A percentile compares a stretch with the other conserved stretches of the same genome.
Conservation (phyloP, 352 stramenopile species). For the Phytophthora sp. region DNA sequence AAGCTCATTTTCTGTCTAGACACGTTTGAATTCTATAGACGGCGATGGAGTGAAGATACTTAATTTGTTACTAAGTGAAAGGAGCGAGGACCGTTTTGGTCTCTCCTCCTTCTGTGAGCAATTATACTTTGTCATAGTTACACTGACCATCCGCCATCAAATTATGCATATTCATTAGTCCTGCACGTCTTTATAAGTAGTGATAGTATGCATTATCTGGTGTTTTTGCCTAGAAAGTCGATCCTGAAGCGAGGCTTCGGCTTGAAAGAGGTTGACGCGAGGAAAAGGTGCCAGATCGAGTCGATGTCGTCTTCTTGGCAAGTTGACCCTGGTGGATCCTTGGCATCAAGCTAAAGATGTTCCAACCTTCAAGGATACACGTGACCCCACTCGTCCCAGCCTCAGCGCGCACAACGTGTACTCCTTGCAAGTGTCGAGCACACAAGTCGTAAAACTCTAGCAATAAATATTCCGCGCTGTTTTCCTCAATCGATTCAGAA, state of each 20-base stretch:
- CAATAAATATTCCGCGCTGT: conserved; percentile 52
- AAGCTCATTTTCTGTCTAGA: not conserved
- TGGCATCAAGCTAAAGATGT: conserved; percentile 67
- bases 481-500: conserved; percentile 30
- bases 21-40: not conserved
- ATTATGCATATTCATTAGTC: conserved; percentile 13
- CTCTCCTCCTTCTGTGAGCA: conserved; percentile 58
- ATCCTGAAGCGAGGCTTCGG: conserved; percentile 15
- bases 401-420: conserved; percentile 61
- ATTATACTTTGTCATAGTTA: conserved; percentile 77
- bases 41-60: conserved; percentile 66
- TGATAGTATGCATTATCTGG: not conserved
- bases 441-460: conserved; percentile 68
- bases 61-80: conserved; percentile 52
- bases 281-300: conserved; percentile 45
- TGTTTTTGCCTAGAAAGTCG: not conserved
- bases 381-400: conserved; percentile 69
- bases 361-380: conserved; percentile 67
- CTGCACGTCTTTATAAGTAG: not conserved
- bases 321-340: conserved; percentile 41
- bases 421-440: conserved; percentile 51
- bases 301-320: conserved; percentile 34
- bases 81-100: conserved; percentile 54
- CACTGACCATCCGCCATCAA: conserved; percentile 64
- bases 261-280: conserved; percentile 29